These are phyloP conservation scores for Dentipellis sp. DNA, from an alignment of 768 basidiomycete species.

Conservation along the genomic window DNA sequence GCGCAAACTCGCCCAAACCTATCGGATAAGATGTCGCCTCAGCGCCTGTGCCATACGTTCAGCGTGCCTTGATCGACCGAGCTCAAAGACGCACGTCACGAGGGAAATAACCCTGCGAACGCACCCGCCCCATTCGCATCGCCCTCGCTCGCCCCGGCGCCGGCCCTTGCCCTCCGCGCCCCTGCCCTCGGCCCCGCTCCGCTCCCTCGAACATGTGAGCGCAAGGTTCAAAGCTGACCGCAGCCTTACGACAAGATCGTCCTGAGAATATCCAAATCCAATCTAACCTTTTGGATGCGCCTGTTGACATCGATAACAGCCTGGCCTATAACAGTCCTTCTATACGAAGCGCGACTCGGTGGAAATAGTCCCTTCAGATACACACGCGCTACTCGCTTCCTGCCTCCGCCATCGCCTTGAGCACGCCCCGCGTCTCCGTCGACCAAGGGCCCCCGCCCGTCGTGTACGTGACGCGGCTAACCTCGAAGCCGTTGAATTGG, in stretches of 20 bases:
- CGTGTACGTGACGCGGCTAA: constrained; percentile 75
- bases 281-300: neutral
- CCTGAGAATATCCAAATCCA: neutral
- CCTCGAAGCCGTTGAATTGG: constrained; percentile 88
- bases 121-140: neutral
- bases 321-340: neutral
- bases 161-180: neutral
- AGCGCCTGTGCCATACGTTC: constrained; percentile 1
- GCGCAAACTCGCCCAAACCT: neutral
- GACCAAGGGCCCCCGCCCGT: constrained; percentile 43
- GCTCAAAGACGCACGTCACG: constrained; percentile 14
- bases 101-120: constrained; percentile 11
- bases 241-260: neutral
- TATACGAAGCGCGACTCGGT: neutral
- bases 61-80: constrained; percentile 13
- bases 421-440: constrained; percentile 41
- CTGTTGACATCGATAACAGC: neutral
- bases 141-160: neutral
- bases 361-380: neutral
- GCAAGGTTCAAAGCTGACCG: neutral
- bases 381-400: constrained; percentile 1
- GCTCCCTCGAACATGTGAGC: neutral
- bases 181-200: neutral
- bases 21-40: constrained; percentile 1
- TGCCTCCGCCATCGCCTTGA: constrained; percentile 36